These are phyloP conservation scores for Acrocalymma vagum DNA, from an alignment of 2,329 filamentous ascomycete genomes.

Conservation along the genomic window DNA sequence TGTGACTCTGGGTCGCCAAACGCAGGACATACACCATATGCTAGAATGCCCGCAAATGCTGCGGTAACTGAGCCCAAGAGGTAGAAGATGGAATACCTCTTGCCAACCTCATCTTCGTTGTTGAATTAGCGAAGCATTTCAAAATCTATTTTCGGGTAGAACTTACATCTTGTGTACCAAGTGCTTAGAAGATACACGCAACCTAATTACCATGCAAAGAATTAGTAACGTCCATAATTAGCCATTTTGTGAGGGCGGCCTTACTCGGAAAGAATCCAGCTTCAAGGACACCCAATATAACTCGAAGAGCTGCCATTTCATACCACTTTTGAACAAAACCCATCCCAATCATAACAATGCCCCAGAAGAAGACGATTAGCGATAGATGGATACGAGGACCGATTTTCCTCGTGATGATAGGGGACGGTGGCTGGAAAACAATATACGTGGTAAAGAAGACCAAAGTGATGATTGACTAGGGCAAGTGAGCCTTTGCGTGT, in stretches of 20 bases:
- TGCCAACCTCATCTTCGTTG: too few species aligned
- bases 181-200: conserved; percentile 37
- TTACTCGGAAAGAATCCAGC: conserved; percentile 37
- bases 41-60: conserved; percentile 35
- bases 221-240: too few species aligned
- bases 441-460: conserved; percentile 40
- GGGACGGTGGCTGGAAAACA: conserved; percentile 31
- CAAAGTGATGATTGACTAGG: conserved; percentile 28
- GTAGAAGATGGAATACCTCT: conserved; percentile 42
- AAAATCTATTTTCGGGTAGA: too few species aligned
- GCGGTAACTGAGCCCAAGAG: conserved; percentile 34
- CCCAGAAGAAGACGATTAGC: conserved; percentile 34
- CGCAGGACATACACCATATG: conserved; percentile 35
- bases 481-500: conserved; percentile 35
- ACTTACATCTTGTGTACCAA: conserved; percentile 38
- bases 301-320: conserved; percentile 27
- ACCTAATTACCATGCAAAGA: too few species aligned
- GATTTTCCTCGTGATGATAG: conserved; percentile 32
- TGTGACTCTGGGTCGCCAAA: too few species aligned
- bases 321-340: conserved; percentile 35
- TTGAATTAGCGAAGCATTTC: too few species aligned
- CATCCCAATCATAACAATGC: conserved; percentile 35
- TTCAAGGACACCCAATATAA: conserved; percentile 32
- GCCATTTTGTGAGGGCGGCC: too few species aligned
- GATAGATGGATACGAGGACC: conserved; percentile 37